Conservation (phyloP, 768 basidiomycete species). For the Rhodotorula kratochvilovae region DNA sequence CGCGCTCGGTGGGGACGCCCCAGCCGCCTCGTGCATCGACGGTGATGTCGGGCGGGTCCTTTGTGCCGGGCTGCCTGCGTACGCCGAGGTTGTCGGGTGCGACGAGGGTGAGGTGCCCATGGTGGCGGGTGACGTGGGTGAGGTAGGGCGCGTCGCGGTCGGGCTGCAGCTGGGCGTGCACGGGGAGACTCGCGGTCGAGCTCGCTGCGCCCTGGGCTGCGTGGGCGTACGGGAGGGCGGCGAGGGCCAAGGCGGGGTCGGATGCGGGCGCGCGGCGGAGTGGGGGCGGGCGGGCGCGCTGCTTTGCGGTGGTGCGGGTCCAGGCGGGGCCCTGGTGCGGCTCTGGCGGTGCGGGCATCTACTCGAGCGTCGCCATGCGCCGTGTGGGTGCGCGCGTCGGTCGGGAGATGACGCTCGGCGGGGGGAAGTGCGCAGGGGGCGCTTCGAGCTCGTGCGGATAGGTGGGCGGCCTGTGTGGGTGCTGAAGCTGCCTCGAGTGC, state of each 20-base stretch:
- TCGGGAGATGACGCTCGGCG: not conserved
- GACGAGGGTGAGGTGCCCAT: constrained; percentile 29
- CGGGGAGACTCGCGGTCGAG: not conserved
- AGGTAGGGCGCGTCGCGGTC: constrained; percentile 22
- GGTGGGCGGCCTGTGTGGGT: not conserved
- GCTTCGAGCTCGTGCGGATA: no score
- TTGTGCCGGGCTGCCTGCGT: constrained; percentile 11
- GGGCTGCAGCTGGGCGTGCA: not conserved
- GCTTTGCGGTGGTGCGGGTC: constrained; percentile 5
- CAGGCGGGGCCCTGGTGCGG: constrained; percentile 13
- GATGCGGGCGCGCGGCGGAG: not conserved
- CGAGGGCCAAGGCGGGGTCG: not conserved
- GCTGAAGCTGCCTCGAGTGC: no score
- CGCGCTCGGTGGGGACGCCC: not conserved
- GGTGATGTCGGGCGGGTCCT: constrained; percentile 4
- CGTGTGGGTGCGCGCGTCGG: no score
- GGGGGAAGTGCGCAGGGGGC: no score
- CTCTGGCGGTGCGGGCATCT: no score
- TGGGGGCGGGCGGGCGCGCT: not conserved
- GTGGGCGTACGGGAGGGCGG: not conserved
- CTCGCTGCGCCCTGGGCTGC: not conserved
- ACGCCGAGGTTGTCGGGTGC: constrained; percentile 29
- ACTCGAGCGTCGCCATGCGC: no score
- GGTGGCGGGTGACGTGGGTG: constrained; percentile 30
- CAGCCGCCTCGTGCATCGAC: constrained; percentile 3